Evolutionary conservation across 169 alveolate genomes (phyloP).

Genomic region (Eimeria necatrix): DNA sequence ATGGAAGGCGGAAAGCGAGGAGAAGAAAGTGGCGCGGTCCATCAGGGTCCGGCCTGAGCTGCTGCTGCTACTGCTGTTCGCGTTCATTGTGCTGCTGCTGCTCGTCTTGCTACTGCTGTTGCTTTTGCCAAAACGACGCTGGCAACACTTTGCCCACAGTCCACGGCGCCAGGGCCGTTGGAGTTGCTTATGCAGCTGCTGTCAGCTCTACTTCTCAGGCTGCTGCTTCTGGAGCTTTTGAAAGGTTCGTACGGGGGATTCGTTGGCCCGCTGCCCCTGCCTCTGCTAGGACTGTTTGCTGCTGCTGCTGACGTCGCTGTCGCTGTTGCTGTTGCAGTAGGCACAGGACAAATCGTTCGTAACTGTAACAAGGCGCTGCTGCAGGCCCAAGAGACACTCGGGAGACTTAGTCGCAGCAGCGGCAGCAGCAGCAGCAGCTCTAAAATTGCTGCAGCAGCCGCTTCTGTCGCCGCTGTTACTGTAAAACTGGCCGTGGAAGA

Average conservation of each 20-base stretch:
- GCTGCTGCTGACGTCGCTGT: constrained; percentile 6
- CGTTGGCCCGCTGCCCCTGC: neutral
- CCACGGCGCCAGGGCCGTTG: neutral
- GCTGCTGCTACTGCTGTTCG: neutral
- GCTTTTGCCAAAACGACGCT: constrained; percentile 15
- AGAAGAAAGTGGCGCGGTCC: constrained; percentile 68
- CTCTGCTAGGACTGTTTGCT: neutral
- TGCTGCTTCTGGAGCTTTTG: neutral
- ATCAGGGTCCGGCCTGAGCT: constrained; percentile 11
- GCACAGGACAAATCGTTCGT: neutral
- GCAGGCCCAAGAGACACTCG: neutral
- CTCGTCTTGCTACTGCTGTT: neutral
- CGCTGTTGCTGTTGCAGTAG: neutral
- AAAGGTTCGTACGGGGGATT: too few species aligned
- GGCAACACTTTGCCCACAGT: neutral
- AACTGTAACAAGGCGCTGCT: neutral
- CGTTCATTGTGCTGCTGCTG: constrained; percentile 18
- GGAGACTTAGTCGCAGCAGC: too few species aligned
- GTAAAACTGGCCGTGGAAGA: neutral
- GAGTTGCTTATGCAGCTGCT: constrained; percentile 35
- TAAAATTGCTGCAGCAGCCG: neutral
- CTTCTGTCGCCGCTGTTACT: neutral
- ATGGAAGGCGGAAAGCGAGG: constrained; percentile 50
- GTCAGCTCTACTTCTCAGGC: neutral
- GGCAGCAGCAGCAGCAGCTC: neutral